phyloP scores from a whole-genome alignment of 2,329 filamentous ascomycete species.

The Pyrenophora tritici-repentis region DNA sequence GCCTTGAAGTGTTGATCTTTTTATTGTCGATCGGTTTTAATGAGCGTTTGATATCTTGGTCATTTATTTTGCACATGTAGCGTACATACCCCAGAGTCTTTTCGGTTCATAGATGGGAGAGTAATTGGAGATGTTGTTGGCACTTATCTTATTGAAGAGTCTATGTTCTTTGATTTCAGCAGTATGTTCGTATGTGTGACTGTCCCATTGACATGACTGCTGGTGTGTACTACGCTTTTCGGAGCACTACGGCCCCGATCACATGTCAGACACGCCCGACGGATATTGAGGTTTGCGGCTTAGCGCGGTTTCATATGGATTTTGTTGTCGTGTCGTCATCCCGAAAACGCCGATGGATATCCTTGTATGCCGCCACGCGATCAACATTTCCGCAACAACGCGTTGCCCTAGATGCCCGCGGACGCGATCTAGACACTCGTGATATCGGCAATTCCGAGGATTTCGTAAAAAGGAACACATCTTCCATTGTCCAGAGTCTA shows the following conservation, averaged over 20 bases:
- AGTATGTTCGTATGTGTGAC: background rate
- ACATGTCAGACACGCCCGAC: slow-evolving; percentile 4
- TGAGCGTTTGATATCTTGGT: too few relatives aligned
- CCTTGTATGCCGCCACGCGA: background rate
- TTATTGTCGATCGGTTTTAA: too few relatives aligned
- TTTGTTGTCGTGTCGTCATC: slow-evolving; percentile 6
- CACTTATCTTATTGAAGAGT: too few relatives aligned
- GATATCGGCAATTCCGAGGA: background rate
- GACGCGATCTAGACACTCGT: background rate
- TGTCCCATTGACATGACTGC: background rate
- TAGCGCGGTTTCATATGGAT: slow-evolving; percentile 1
- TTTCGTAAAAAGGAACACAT: background rate
- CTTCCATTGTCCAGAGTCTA: background rate
- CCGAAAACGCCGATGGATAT: too few relatives aligned
- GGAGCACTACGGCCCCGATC: background rate
- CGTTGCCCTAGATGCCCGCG: background rate
- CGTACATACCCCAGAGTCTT: slow-evolving; percentile 2
- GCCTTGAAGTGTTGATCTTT: background rate
- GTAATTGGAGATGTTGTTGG: background rate
- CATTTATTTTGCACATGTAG: too few relatives aligned
- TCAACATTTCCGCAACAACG: background rate
- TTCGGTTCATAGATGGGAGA: background rate
- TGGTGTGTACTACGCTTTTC: too few relatives aligned
- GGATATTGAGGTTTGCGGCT: background rate
- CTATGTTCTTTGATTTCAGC: too few relatives aligned